Base-by-base conservation (phyloP, 306 rosid species). In the Medicago ruthenica region DNA sequence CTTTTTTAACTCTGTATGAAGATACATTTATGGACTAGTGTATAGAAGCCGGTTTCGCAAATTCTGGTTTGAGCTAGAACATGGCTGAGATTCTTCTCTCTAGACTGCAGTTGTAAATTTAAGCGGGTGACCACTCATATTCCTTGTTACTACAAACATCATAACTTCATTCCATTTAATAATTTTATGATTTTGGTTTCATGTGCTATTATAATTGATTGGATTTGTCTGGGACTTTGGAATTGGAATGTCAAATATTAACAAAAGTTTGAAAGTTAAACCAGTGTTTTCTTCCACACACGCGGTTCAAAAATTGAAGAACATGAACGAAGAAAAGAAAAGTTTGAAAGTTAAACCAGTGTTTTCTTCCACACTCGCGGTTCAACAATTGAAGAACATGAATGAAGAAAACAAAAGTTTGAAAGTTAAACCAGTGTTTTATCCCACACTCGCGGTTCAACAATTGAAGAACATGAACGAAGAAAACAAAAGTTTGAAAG, bases 191-290 rank as follows among this genome's bases (percentile, higher is more conserved):
- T 17, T 59, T 1, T 8, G 13, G 47, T 36, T 62, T 34, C 22
- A 16, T 57, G 5, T 66, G n/a, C 36, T n/a, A 22, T 16, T 7
- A 44, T 54, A 64, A 31, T 27, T 55, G 20, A 41, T 67, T 54
- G 1, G 22, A 50, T 47, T 9, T 15, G 60, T 18, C 5, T 15
- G 39, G 58, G 14, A 71, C 47, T 20, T 68, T 41, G 59, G 70
- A 78, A 62, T 73, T 31, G 59, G 70, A 78, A 62, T 73, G 71
- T 31, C 63, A 40, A 42, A 50, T 68, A 57, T 36, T 45, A 21
- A 18, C 4, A 12, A 0, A 68, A 59, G 31, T 37, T 61, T 5
- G 42, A 50, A 51, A 63, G 36, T 15, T 5, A 50, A 64, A 34
- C 61, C 21, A 1, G 45, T 54, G 69, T n/a, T 64, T 62, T 39